Evolutionary conservation across 208 protist genomes (phyloP), one percentile per base, ranked within the genome.

Genomic region (Wallacemonas sp.): DNA sequence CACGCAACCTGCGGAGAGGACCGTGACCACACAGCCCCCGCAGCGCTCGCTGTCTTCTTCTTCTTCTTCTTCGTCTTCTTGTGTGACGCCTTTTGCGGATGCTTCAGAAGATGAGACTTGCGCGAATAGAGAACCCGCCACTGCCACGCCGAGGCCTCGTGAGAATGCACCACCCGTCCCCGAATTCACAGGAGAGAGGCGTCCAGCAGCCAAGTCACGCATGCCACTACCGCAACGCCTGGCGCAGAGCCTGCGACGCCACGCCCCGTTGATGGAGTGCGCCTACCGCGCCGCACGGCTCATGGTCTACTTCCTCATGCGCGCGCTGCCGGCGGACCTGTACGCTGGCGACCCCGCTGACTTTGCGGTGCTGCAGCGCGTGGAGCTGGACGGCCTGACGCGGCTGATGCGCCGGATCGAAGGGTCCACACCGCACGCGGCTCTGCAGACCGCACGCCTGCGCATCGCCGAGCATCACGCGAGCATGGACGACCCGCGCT

Each of bases 321-420:
- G 66, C 24, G 61, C 71, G 2, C 72, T 86, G 14, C 80, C 80
- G 9, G 52, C 4, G 34, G 67, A 61, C 39, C 58, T 86, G 14
- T 86, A 80, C 56, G 65, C 67, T 16, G 80, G 80, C 14, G 75
- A 86, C 48, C 54, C 61, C n/a, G 76, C 47, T 34, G 71, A 78
- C 17, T 85, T 72, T 57, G 41, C 44, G 17, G 12, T 24, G 16
- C 21, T 81, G 17, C 55, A 58, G 17, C 4, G 52, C 52, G 44
- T 54, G 32, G 55, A 21, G 21, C 46, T 63, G 29, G 21, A 38
- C 9, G 29, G 34, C n/a, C 1, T 66, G 9, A 54, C 43, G 36
- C n/a, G 24, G 17, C 27, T 55, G 39, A 14, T 72, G 4, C 55
- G 39, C 26, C 29, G 38, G 2, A 21, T 58, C n/a, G 52, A 58